Evolutionary conservation across 163 green algal species (phyloP).

Genomic region (Scenedesmus sp.): DNA sequence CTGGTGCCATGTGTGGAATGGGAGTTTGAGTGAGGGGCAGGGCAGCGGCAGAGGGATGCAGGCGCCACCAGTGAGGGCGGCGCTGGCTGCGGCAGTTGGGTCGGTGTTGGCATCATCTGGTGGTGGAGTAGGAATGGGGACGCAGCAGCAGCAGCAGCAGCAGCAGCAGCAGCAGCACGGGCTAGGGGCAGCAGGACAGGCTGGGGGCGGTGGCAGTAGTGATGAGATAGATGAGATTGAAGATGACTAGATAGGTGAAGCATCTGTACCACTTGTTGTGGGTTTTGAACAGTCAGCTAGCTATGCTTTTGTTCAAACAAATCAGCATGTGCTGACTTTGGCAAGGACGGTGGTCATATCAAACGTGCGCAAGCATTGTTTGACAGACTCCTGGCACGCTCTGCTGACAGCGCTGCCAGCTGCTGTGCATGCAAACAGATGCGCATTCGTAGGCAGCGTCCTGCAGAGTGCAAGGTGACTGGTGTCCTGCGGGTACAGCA

Average conservation of each 20-base stretch:
- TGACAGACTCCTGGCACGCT: too few relatives aligned
- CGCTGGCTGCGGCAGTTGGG: constrained; percentile 22
- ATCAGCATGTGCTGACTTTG: too few relatives aligned
- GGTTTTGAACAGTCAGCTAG: too few relatives aligned
- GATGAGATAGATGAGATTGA: constrained; percentile 47
- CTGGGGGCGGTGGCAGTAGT: not conserved
- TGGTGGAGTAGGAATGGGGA: not conserved
- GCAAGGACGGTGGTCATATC: too few relatives aligned
- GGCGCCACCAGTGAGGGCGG: not conserved
- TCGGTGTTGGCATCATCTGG: not conserved
- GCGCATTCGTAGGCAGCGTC: too few relatives aligned
- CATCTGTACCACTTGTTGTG: too few relatives aligned
- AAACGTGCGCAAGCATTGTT: too few relatives aligned
- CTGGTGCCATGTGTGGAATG: constrained; percentile 36
- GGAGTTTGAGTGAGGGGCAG: constrained; percentile 66
- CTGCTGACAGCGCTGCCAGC: too few relatives aligned
- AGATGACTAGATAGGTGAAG: constrained; percentile 23
- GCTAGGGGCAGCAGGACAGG: not conserved
- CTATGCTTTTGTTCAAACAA: too few relatives aligned
- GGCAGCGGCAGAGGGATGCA: constrained; percentile 32
- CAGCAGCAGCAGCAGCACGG: not conserved
- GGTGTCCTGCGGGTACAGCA: too few relatives aligned
- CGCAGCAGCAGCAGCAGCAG: not conserved
- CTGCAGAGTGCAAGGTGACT: too few relatives aligned
- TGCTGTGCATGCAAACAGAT: too few relatives aligned